Evolutionary conservation across 2,329 filamentous ascomycete genomes (phyloP).

Genomic region (Tolypocladium pustulatum): DNA sequence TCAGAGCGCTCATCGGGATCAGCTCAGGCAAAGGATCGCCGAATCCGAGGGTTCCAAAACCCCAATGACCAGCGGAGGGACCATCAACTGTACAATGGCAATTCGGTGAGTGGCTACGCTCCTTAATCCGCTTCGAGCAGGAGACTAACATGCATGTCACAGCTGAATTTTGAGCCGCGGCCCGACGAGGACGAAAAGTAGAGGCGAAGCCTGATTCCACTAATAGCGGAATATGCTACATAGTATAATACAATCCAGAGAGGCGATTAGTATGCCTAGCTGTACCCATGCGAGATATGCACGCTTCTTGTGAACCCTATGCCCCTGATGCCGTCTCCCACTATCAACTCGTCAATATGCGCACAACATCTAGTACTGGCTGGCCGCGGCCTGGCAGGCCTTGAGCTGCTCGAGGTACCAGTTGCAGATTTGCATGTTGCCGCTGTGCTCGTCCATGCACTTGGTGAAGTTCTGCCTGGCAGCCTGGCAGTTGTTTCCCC

Average conservation of each 20-base stretch:
- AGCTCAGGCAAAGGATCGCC: conserved; percentile 11
- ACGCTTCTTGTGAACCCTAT: background rate
- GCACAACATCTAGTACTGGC: conserved; percentile 46
- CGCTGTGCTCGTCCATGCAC: conserved; percentile 93
- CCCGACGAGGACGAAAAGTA: conserved; percentile 43
- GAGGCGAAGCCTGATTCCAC: conserved; percentile 1
- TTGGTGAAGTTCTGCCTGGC: conserved; percentile 81
- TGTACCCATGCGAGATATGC: background rate
- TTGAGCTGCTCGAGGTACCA: conserved; percentile 98
- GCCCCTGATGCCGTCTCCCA: background rate
- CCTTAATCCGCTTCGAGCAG: background rate
- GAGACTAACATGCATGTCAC: conserved; percentile 8
- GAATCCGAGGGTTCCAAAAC: conserved; percentile 26
- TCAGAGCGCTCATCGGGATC: conserved; percentile 4
- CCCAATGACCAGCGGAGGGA: conserved; percentile 42
- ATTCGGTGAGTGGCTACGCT: conserved; percentile 51
- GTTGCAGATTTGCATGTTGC: conserved; percentile 90
- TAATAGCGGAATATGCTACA: conserved; percentile 15
- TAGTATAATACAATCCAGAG: conserved; percentile 17
- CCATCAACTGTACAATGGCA: conserved; percentile 81
- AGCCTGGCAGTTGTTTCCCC: conserved; percentile 58
- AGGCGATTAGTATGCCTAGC: background rate
- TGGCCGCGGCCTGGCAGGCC: conserved; percentile 71
- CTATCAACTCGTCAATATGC: background rate
- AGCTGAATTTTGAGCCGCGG: conserved; percentile 61